phyloP scores from a whole-genome alignment of 768 basidiomycete genomes.

The Hydnomerulius pinastri region DNA sequence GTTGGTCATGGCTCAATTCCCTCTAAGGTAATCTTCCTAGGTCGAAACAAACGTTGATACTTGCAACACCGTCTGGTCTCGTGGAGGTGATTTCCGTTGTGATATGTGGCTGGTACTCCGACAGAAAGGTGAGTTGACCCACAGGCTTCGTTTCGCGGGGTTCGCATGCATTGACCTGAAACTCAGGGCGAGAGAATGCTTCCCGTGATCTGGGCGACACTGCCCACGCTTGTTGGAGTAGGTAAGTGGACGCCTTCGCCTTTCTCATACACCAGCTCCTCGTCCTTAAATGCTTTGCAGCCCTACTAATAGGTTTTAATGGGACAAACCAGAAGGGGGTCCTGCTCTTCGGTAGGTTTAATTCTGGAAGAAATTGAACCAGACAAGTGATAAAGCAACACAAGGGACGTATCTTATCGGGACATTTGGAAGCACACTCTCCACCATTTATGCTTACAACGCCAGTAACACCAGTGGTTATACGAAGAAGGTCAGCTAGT shows the following conservation, averaged over 20 bases:
- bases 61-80: constrained; percentile 24
- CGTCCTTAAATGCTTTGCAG: constrained; percentile 1
- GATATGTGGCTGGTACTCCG: constrained; percentile 23
- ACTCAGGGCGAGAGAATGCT: constrained; percentile 21
- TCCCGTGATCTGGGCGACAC: constrained; percentile 19
- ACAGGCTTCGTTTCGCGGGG: background rate
- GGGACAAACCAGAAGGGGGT: constrained; percentile 20
- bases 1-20: background rate
- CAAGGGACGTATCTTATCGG: constrained; percentile 20
- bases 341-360: constrained; percentile 17
- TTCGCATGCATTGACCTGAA: background rate
- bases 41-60: constrained; percentile 22
- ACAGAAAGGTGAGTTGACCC: constrained; percentile 12
- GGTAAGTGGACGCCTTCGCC: background rate
- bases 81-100: constrained; percentile 23
- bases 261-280: background rate
- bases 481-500: constrained; percentile 27
- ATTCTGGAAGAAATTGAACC: background rate
- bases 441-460: constrained; percentile 28
- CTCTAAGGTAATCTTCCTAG: background rate
- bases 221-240: constrained; percentile 21
- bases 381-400: background rate
- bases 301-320: constrained; percentile 25
- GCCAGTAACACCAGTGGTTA: constrained; percentile 27
- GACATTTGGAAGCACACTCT: constrained; percentile 27